Percentiles rank a stretch among this genome's conserved stretches.
These are phyloP conservation scores for Kuraishia cidri DNA, from an alignment of 805 yeast genomes.

Conservation along the genomic window DNA sequence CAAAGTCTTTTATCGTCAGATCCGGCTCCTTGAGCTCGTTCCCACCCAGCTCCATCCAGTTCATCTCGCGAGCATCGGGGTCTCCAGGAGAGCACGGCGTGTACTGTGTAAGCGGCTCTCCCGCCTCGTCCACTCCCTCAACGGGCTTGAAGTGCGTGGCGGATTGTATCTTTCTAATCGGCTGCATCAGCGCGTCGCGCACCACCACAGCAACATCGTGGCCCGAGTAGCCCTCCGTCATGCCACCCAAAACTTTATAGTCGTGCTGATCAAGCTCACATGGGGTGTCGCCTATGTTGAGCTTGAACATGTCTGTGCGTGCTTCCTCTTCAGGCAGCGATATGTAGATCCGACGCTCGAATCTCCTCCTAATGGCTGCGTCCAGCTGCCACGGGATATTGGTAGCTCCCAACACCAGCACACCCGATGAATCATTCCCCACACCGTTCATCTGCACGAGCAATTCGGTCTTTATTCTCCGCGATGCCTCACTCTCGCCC, in stretches of 20 bases:
- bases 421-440: slow-evolving; percentile 90
- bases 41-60: slow-evolving; percentile 87
- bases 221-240: slow-evolving; percentile 97
- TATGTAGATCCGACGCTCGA: slow-evolving; percentile 90
- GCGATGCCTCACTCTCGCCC: slow-evolving; percentile 92
- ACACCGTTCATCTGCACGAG: slow-evolving; percentile 99
- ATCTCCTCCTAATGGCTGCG: slow-evolving; percentile 94
- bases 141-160: slow-evolving; percentile 89
- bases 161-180: slow-evolving; percentile 87
- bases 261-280: slow-evolving; percentile 70
- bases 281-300: slow-evolving; percentile 87
- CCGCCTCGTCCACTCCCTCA: slow-evolving; percentile 25
- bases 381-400: slow-evolving; percentile 99
- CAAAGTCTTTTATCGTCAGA: slow-evolving; percentile 82
- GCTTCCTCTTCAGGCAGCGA: slow-evolving; percentile 94
- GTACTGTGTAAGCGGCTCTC: slow-evolving; percentile 32
- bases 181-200: slow-evolving; percentile 96
- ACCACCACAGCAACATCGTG: slow-evolving; percentile 96
- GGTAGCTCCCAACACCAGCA: slow-evolving; percentile 92
- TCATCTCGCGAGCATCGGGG: slow-evolving; percentile 73
- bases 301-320: slow-evolving; percentile 86
- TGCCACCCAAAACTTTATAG: slow-evolving; percentile 69
- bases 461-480: slow-evolving; percentile 93
- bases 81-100: slow-evolving; percentile 99
- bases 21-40: slow-evolving; percentile 89